These are phyloP conservation scores for Prunus mira DNA, from an alignment of 306 rosid species.

Conservation along the genomic window DNA sequence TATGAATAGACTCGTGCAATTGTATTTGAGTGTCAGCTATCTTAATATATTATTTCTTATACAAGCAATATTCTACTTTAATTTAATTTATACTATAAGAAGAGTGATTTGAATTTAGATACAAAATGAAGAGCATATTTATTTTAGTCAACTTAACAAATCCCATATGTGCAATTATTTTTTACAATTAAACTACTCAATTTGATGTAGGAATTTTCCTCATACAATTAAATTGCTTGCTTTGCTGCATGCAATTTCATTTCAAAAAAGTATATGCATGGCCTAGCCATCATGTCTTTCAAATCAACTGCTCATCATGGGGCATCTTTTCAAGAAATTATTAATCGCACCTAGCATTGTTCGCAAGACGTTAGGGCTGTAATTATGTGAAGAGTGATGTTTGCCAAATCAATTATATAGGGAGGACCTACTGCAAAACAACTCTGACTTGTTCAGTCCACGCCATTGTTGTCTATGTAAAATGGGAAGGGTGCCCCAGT, in stretches of 20 bases:
- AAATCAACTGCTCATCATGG: background rate
- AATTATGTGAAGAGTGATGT: background rate
- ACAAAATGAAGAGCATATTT: fast-evolving
- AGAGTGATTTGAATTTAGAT: fast-evolving
- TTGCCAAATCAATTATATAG: background rate
- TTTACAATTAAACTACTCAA: background rate
- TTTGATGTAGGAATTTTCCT: background rate
- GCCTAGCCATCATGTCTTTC: background rate
- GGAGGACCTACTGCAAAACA: background rate
- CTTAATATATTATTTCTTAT: background rate
- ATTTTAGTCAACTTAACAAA: background rate
- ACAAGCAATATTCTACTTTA: no score
- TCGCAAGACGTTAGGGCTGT: background rate
- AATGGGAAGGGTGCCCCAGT: background rate
- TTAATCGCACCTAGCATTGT: background rate
- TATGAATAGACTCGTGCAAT: background rate
- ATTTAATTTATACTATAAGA: no score
- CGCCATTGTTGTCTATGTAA: background rate
- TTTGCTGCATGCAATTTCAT: background rate
- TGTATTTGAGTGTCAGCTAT: background rate
- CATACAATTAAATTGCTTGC: background rate
- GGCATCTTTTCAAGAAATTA: background rate
- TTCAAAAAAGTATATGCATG: background rate
- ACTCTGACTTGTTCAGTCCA: background rate
- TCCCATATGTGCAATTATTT: background rate